Evolutionary conservation across 2,329 filamentous ascomycete genomes (phyloP).

Genomic region (Chalara sp.): DNA sequence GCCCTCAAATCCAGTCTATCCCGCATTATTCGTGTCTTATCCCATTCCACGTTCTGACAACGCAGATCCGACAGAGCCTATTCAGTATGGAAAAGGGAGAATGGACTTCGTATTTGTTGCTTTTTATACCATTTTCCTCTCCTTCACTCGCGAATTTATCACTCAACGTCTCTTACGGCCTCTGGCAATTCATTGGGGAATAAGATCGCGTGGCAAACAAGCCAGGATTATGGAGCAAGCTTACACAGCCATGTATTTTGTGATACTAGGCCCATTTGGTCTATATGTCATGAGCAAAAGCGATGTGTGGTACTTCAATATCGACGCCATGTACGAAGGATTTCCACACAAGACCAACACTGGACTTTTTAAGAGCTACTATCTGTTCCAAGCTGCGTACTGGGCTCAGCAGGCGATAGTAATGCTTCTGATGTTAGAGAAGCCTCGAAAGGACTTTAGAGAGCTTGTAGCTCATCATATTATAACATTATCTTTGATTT

Average conservation of each 20-base stretch:
- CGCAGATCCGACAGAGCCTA: slow-evolving; percentile 34
- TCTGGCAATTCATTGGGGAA: slow-evolving; percentile 61
- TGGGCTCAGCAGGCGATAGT: slow-evolving; percentile 95
- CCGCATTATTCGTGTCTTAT: slow-evolving; percentile 88
- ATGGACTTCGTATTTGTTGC: slow-evolving; percentile 81
- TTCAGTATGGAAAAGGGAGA: slow-evolving; percentile 82
- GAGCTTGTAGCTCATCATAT: slow-evolving; percentile 90
- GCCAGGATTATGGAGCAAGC: slow-evolving; percentile 92
- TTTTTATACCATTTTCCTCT: slow-evolving; percentile 86
- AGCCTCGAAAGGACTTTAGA: slow-evolving; percentile 90
- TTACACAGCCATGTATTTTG: slow-evolving; percentile 91
- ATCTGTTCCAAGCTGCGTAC: slow-evolving; percentile 88
- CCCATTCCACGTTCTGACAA: slow-evolving; percentile 47
- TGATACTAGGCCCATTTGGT: slow-evolving; percentile 71
- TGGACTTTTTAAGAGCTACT: slow-evolving; percentile 86
- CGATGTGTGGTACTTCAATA: slow-evolving; percentile 96
- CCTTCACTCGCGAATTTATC: slow-evolving; percentile 90
- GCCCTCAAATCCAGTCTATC: slow-evolving; percentile 69
- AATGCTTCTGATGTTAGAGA: slow-evolving; percentile 78
- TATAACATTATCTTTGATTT: slow-evolving; percentile 79
- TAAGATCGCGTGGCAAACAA: slow-evolving; percentile 70
- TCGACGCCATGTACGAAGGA: slow-evolving; percentile 77
- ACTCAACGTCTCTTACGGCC: slow-evolving; percentile 87
- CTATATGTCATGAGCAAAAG: slow-evolving; percentile 86
- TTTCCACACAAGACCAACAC: slow-evolving; percentile 82